Evolutionary conservation across 345 rosid genomes (phyloP).

Genomic region (Populus tremula): DNA sequence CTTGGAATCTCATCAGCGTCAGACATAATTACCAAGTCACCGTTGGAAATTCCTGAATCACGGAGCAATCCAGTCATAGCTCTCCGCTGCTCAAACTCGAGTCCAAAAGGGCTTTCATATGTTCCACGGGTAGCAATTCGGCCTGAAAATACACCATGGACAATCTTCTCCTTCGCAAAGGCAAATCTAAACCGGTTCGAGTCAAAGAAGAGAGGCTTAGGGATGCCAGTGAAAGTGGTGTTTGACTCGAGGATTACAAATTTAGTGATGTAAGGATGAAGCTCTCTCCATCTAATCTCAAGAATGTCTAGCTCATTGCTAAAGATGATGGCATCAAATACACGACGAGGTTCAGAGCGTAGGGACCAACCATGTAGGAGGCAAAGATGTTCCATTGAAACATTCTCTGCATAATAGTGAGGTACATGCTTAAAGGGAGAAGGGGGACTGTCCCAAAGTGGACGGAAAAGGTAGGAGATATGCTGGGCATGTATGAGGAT

Average conservation of each 20-base stretch:
- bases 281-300: conserved; percentile 81
- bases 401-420: conserved; percentile 91
- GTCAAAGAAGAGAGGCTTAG: conserved; percentile 63
- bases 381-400: conserved; percentile 76
- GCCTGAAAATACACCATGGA: conserved; percentile 62
- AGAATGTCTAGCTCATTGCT: conserved; percentile 85
- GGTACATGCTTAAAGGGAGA: conserved; percentile 63
- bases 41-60: conserved; percentile 55
- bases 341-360: conserved; percentile 54
- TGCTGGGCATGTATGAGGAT: conserved; percentile 41
- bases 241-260: conserved; percentile 79
- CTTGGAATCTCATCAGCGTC: conserved; percentile 90
- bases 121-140: conserved; percentile 31
- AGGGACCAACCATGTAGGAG: conserved; percentile 80
- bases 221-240: conserved; percentile 89
- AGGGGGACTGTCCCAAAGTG: conserved; percentile 89
- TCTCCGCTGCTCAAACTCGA: conserved; percentile 55
- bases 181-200: conserved; percentile 50
- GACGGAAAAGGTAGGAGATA: conserved; percentile 69
- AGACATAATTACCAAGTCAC: conserved; percentile 73
- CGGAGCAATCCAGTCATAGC: conserved; percentile 68
- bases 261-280: conserved; percentile 58
- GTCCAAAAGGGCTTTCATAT: conserved; percentile 59
- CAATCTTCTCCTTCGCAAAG: conserved; percentile 61
- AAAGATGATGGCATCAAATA: conserved; percentile 77